Percentiles rank a stretch among this genome's conserved stretches.
Conservation (phyloP, 129 eudicot species). For the Centella asiatica region DNA sequence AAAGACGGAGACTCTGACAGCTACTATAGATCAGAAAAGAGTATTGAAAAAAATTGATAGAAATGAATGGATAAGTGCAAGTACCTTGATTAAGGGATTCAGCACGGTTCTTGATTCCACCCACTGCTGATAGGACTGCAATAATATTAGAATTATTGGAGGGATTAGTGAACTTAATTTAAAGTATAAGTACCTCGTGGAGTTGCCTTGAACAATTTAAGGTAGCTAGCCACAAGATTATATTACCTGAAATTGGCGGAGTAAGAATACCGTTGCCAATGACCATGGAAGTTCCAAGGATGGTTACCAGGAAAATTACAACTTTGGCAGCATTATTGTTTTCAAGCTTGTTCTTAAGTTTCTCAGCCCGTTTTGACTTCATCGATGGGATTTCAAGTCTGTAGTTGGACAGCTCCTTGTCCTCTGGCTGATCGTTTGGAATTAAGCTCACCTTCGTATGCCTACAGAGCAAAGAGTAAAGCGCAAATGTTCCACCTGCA, state of each 20-base stretch:
- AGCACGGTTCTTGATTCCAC: constrained; percentile 26
- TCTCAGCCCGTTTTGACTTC: constrained; percentile 31
- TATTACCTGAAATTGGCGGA: constrained; percentile 18
- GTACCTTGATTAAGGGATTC: constrained; percentile 21
- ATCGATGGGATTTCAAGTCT: constrained; percentile 26
- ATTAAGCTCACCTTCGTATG: constrained; percentile 44
- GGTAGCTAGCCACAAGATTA: neutral
- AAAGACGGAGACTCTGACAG: no score
- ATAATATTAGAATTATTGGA: neutral
- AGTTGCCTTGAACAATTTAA: no score
- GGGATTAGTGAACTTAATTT: neutral
- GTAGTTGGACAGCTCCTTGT: constrained; percentile 40
- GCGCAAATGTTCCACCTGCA: constrained; percentile 69
- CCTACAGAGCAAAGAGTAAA: constrained; percentile 54
- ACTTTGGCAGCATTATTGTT: constrained; percentile 28
- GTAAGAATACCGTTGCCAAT: constrained; percentile 59
- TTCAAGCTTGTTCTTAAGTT: constrained; percentile 32
- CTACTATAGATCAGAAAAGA: no score
- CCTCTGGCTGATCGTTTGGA: constrained; percentile 57
- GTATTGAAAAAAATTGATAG: neutral
- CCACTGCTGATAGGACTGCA: constrained; percentile 41
- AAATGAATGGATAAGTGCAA: neutral
- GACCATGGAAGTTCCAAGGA: constrained; percentile 64
- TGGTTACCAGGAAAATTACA: constrained; percentile 39
- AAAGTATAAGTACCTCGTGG: no score